Evolutionary conservation across 495 filamentous ascomycete genomes (phyloP), one percentile per base, ranked within the genome.

Genomic region (Amorphotheca resinae): DNA sequence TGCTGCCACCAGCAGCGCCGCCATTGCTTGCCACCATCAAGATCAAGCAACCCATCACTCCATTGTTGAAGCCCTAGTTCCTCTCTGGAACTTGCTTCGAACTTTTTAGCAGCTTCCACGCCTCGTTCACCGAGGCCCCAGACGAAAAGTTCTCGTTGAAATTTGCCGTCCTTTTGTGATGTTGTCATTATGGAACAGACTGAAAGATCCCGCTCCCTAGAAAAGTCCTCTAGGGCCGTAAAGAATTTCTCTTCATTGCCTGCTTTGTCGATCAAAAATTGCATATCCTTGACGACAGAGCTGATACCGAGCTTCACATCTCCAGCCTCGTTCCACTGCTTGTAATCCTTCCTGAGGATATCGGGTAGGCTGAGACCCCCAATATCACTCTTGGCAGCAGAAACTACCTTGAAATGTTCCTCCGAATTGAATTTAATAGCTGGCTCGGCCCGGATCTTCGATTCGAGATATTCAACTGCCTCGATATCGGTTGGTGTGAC

Each of bases 291-390:
- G 21, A 88, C 76, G 3, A 83, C 68, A 9, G 76, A 76, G 35
- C 79, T 81, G 35, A 94, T 82, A 1, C 91, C 91, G 7, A 98
- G 59, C 15, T 63, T 70, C 22, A 73, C 38, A 11, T 18, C 22
- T 1, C 45, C 60, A 0, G 40, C 53, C 52, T 85, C 87, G 3
- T 54, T 62, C 87, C 88, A 98, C 44, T 81, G 72, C 63, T 98
- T 98, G 61, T 91, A 98, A 60, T 98, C 91, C 50, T 93, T 88
- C 44, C 79, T 70, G 36, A 95, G 58, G 12, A 94, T 70, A 48
- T 95, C 93, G 2, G 73, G 59, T 45, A 91, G 56, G 2, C 66
- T 70, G 46, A 98, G 63, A 2, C 59, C 49, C 40, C 73, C 73
- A 34, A 96, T 69, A 47, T 87, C 70, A 46, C 74, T 66, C 60